Evolutionary conservation across 1,139 yeast genomes (phyloP).

Genomic region (Martiniozyma asiatica): DNA sequence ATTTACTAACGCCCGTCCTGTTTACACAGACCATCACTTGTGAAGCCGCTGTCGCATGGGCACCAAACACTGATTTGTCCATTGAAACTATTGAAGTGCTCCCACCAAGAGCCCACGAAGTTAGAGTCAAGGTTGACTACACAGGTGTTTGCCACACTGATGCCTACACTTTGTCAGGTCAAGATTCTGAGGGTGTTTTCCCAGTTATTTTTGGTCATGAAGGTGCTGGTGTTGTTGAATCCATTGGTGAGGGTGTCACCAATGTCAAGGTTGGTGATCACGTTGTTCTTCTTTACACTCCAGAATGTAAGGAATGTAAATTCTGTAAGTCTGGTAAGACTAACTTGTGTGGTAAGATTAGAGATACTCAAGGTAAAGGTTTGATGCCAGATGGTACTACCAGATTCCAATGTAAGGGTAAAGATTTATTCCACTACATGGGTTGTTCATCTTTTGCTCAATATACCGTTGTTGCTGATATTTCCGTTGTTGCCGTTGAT

Average conservation of each 20-base stretch:
- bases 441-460: constrained; percentile 95
- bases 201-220: constrained; percentile 91
- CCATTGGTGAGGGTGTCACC: constrained; percentile 87
- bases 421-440: constrained; percentile 83
- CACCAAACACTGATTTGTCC: constrained; percentile 72
- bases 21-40: constrained; percentile 65
- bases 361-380: constrained; percentile 88
- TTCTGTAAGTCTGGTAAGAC: constrained; percentile 94
- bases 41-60: constrained; percentile 97
- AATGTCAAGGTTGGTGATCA: constrained; percentile 81
- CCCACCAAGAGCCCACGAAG: constrained; percentile 95
- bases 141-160: constrained; percentile 99
- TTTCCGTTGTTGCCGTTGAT: constrained; percentile 90
- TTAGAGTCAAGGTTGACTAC: constrained; percentile 73
- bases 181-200: constrained; percentile 94
- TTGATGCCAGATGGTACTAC: constrained; percentile 94
- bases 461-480: constrained; percentile 95
- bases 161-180: constrained; percentile 89
- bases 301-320: constrained; percentile 92
- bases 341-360: constrained; percentile 80
- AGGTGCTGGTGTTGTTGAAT: constrained; percentile 93
- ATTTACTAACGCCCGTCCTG: too few relatives aligned
- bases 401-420: constrained; percentile 77
- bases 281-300: constrained; percentile 87
- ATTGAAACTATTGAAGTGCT: constrained; percentile 83